A percentile compares a stretch with the other conserved stretches of the same genome.
These are phyloP conservation scores for Globisporangium heterothallicum DNA, from an alignment of 352 stramenopile species.

Conservation along the genomic window DNA sequence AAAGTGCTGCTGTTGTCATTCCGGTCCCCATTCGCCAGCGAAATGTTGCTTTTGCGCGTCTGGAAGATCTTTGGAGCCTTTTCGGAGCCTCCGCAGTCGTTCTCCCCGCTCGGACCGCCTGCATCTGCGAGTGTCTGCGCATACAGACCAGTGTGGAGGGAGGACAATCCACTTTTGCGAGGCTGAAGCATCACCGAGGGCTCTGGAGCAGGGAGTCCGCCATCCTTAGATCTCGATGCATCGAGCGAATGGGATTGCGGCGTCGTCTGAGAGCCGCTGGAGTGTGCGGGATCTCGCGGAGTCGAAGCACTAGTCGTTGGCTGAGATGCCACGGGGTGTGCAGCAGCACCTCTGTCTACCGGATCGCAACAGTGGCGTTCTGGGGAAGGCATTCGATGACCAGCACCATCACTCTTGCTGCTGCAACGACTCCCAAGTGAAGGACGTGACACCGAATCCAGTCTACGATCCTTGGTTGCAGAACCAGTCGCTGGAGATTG, in stretches of 20 bases:
- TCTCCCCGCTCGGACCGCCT: neutral
- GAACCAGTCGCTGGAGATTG: slow-evolving; percentile 6
- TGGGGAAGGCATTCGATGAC: neutral
- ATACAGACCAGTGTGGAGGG: neutral
- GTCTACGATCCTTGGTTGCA: neutral
- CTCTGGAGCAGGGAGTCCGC: neutral
- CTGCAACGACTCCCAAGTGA: neutral
- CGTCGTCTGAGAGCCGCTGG: too few relatives aligned
- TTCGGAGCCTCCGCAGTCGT: neutral
- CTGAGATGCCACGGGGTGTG: too few relatives aligned
- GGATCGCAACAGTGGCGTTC: too few relatives aligned
- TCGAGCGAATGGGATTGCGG: too few relatives aligned
- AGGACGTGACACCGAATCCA: neutral
- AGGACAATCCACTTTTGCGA: slow-evolving; percentile 4
- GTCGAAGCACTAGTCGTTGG: too few relatives aligned
- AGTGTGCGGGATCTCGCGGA: too few relatives aligned
- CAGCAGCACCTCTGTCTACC: neutral
- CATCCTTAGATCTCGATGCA: neutral
- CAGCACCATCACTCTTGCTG: neutral
- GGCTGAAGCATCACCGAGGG: slow-evolving; percentile 1
- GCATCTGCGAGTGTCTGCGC: slow-evolving; percentile 1
- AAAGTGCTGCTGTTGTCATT: slow-evolving; percentile 5
- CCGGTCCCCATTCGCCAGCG: neutral
- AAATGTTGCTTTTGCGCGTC: slow-evolving; percentile 14
- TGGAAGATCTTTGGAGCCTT: slow-evolving; percentile 6